Base-by-base conservation (phyloP, 75 land plant genomes). In the Sequoia sempervirens region DNA sequence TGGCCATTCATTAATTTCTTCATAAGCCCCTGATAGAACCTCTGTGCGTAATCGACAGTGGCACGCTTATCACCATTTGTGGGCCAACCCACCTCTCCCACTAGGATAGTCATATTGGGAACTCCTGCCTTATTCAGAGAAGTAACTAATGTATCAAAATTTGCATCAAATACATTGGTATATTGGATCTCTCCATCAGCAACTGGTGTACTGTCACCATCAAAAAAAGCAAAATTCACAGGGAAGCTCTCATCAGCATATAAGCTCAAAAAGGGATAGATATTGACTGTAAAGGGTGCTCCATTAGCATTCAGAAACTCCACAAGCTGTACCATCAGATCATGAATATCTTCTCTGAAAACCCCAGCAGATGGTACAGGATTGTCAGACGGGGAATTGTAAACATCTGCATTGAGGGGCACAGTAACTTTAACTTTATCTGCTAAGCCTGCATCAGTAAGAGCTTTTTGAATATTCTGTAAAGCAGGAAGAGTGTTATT, bases 51-150 rank as follows among this genome's bases (percentile, higher is more conserved):
- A 3, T 38, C 82, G n/a, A 80, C 47, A 30, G 68, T 89, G 18
- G 91, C 93, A 73, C 78, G 82, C 17, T 28, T 68, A 80, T 80
- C 70, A 8, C 93, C 93, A 86, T 91, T 91, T 4, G 89, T 88
- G 3, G 93, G 91, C 93, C 93, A 91, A 1, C 91, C 93, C 4
- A 89, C 87, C 56, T 91, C 93, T 32, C 93, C 93, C 20, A 91
- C 75, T 18, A 88, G 43, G 14, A 89, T 85, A 5, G 83, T 64
- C 88, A 86, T 82, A 82, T 88, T 69, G 0, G 86, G 80, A n/a
- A 79, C 80, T 1, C 93, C 93, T 4, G 30, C 86, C 23, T 64
- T 75, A 58, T 69, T 85, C 47, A 91, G 80, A 17, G 91, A 91
- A 28, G 91, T 75, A 7, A 91, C 85, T 41, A 91, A 69, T 0